Evolutionary conservation across 495 filamentous ascomycete genomes (phyloP), one percentile per base, ranked within the genome.

Genomic region (Trichoderma reesei): DNA sequence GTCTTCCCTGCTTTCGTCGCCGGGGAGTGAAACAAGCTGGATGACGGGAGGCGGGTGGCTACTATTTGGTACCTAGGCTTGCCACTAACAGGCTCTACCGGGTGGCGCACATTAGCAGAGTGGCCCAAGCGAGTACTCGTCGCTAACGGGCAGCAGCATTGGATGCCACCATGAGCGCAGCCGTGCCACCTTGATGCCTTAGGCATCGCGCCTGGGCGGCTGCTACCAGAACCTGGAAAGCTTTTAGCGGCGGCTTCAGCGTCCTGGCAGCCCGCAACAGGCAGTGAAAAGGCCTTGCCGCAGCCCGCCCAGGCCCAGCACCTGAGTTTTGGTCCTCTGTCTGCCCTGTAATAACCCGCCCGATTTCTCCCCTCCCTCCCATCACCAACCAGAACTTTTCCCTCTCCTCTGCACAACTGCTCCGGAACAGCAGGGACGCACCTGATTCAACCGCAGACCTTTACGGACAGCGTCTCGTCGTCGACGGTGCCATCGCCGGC

Each of bases 211-310:
- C n/a, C n/a, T n/a, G n/a, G n/a, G n/a, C n/a, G n/a, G n/a, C n/a
- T n/a, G n/a, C n/a, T n/a, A n/a, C n/a, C n/a, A n/a, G n/a, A n/a
- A n/a, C n/a, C n/a, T n/a, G n/a, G 51, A 56, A 33, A 56, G 51
- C 51, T 56, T 56, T 56, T 56, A 56, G 51, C 51, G 51, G 51
- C 51, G 5, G 51, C 26, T 33, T n/a, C 31, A 56, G 51, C 51
- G 31, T 26, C 34, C 20, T 11, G 34, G 51, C 51, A 56, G 34
- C 51, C 51, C 3, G 42, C n/a, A 14, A 46, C 16, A 46, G 42
- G 42, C 42, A 46, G 51, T 56, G 34, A 34, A 34, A 26, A n/a
- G n/a, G n/a, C n/a, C 34, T 56, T 56, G 51, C 51, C 20, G 51
- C 51, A 34, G 51, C 16, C 51, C 51, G 31, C 11, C 51, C 34